Conservation (phyloP, 2,329 filamentous ascomycete genomes). For the Clarireedia paspali region DNA sequence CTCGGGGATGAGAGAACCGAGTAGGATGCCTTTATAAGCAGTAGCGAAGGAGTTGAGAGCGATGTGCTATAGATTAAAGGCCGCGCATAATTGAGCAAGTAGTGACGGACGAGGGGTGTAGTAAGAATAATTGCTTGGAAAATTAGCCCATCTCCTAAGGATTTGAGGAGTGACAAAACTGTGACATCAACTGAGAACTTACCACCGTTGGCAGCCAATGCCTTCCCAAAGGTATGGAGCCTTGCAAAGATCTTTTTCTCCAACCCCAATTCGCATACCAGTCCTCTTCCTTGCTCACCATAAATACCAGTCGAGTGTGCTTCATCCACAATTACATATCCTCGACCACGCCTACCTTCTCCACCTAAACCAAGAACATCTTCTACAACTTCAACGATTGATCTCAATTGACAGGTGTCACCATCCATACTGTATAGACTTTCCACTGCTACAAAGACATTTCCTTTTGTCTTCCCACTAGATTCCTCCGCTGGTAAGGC, state of each 20-base stretch:
- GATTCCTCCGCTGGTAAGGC: conserved; percentile 3
- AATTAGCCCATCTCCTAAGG: conserved; percentile 16
- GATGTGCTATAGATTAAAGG: conserved; percentile 37
- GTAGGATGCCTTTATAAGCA: conserved; percentile 32
- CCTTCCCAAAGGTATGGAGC: conserved; percentile 48
- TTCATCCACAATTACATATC: conserved; percentile 48
- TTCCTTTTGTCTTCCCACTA: conserved; percentile 25
- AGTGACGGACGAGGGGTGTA: conserved; percentile 14
- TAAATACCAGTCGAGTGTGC: conserved; percentile 46
- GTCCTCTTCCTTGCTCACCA: conserved; percentile 39
- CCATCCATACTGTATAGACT: conserved; percentile 42
- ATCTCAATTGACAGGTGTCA: conserved; percentile 34
- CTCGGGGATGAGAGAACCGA: conserved; percentile 44
- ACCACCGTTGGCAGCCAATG: conserved; percentile 35
- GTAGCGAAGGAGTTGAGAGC: conserved; percentile 34
- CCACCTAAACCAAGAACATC: conserved; percentile 23
- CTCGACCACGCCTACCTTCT: conserved; percentile 28
- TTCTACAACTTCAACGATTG: conserved; percentile 32
- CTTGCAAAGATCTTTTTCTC: conserved; percentile 41
- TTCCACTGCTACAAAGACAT: conserved; percentile 36
- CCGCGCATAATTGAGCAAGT: conserved; percentile 26
- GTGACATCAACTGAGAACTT: background rate
- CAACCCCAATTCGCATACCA: conserved; percentile 42
- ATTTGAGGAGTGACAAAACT: background rate
- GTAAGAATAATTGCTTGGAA: conserved; percentile 31